Base-by-base conservation (phyloP, 2,329 filamentous ascomycete species). In the Phaeomoniella chlamydospora region DNA sequence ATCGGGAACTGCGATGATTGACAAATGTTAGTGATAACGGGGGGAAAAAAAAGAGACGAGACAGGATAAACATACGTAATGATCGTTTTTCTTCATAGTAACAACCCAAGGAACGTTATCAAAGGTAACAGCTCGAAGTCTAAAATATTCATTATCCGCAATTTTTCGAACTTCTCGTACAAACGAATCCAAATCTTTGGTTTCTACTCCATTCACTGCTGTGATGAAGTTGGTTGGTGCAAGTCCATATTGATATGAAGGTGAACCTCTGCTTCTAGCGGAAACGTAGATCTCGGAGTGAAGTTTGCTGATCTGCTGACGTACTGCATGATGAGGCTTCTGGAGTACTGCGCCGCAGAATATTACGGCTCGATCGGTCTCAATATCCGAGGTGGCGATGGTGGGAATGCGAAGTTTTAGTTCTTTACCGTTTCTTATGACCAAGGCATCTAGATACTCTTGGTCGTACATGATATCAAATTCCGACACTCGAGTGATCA, bases 31-130 rank as follows among this genome's bases (percentile, higher is more conserved):
- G 41, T 46, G 36, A 47, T 39, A 15, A 12, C 12, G 18, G 4
- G 11, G 10, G 29, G 29, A 34, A 35, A 5, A 34, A 10, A 31
- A n/a, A 22, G n/a, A 14, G 15, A 5, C 6, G 15, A 16, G 13
- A 12, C 12, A 30, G 19, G 31, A 31, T 17, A 19, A 14, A 53
- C 62, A 52, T 49, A 68, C 65, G 56, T 98, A 98, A 59, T 98
- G 90, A 54, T 98, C 88, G 49, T 94, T 94, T 72, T 96, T 96
- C 76, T 98, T 98, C 83, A 98, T 94, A 5, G 90, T 98, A 29
- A 92, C 84, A n/a, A 98, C 86, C 86, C 90, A 98, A 3, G 88
- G 88, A 6, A 98, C 86, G 50, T 92, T 93, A 57, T 98, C 90
- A 52, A 98, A 98, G 0, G 90, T 96, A 56, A 96, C 85, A n/a